Base-by-base conservation (phyloP, 2,329 filamentous ascomycete species). In the Fusarium devonianum region DNA sequence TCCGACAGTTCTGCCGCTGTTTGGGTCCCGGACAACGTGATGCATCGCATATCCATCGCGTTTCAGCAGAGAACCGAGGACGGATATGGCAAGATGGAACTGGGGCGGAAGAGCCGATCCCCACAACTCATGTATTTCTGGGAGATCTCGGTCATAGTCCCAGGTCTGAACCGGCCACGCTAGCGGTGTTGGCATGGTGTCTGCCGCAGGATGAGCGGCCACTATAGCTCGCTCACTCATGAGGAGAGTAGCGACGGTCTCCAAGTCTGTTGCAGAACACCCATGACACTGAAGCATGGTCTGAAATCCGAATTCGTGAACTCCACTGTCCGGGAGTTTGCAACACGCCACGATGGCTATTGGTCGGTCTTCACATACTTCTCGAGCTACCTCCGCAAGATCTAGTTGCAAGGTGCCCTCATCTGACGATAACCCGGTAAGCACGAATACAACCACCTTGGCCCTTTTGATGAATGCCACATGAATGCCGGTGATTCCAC, bases 401-500 rank as follows among this genome's bases (percentile, higher is more conserved):
- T 79, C 73, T 12, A 80, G 68, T 58, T 85, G 82, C 7, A 81
- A 77, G 12, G 72, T 69, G 49, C 83, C 78, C 5, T 78, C 75
- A 10, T 71, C 58, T n/a, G 67, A 64, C 4, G 76, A 72, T 26
- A 75, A 73, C 2, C 78, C 78, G 4, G 79, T 80, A 29, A 85
- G 76, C 47, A 89, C 80, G 49, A 88, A 82, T 11, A 90, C 69
- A 25, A 89, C 74, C 2, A 78, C 77, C 35, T 78, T 79, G 4
- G 85, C 84, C 45, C 81, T 74, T 47, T 77, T 78, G 42, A 90
- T 78, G 61, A 88, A 88, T 40, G 78, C 78, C 37, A 79, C 72
- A 69, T 92, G 85, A 33, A 82, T 78, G 16, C 78, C 76, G 3
- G 84, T 88, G 67, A 90, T 83, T 30, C 87, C 86, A 49, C 77